Evolutionary conservation across 306 rosid genomes (phyloP).

Genomic region (Sicyos edulis): DNA sequence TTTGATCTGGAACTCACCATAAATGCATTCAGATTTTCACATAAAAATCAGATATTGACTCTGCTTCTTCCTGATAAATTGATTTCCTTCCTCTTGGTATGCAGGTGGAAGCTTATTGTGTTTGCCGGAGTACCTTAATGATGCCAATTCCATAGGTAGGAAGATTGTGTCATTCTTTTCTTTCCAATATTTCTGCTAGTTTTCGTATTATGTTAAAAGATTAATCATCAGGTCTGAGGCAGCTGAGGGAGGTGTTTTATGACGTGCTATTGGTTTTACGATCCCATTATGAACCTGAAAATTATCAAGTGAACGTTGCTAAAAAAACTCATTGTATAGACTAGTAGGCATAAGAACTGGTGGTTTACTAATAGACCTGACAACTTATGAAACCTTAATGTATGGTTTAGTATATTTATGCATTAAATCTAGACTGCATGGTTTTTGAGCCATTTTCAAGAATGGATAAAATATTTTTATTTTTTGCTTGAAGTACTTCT

Average conservation of each 20-base stretch:
- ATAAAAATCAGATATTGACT: background rate
- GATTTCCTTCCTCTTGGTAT: background rate
- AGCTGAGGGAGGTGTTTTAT: constrained; percentile 8
- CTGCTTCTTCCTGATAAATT: background rate
- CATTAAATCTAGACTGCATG: constrained; percentile 14
- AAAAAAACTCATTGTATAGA: background rate
- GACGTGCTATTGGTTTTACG: background rate
- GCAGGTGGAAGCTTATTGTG: constrained; percentile 47
- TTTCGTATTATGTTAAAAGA: background rate
- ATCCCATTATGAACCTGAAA: background rate
- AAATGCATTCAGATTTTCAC: background rate
- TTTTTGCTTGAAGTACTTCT: background rate
- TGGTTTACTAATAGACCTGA: background rate
- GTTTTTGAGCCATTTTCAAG: background rate
- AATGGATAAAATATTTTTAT: background rate
- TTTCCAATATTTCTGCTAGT: constrained; percentile 4
- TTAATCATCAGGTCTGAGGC: background rate
- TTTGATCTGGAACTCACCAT: background rate
- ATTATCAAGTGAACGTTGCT: background rate
- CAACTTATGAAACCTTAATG: background rate
- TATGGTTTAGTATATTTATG: background rate
- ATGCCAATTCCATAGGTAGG: constrained; percentile 42
- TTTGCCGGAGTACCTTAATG: constrained; percentile 32
- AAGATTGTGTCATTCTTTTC: constrained; percentile 23
- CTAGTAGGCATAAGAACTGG: background rate